Evolutionary conservation across 2,329 filamentous ascomycete species (phyloP), one percentile per base, ranked within the genome.

Genomic region (Magnaporthiopsis rhizophila): DNA sequence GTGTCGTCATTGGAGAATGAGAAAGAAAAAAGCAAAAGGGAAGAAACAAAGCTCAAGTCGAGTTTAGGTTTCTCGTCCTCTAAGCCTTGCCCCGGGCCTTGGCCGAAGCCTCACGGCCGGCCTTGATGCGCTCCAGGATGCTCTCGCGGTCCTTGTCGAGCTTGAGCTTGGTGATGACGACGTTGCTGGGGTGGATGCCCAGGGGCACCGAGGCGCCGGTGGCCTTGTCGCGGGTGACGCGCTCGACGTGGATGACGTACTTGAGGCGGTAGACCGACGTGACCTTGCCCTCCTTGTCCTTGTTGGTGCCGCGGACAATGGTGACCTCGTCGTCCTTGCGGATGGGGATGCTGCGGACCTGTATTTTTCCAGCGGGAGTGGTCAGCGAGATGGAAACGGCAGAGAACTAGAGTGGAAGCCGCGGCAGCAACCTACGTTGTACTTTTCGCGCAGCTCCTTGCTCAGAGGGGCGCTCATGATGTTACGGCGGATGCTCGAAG

Each of bases 91-190:
- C 80, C 82, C 89, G 89, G 82, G 79, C 81, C 84, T 92, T 92
- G 79, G 82, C 82, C 78, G 83, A 83, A 77, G 87, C 84, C 83
- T 94, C 91, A 70, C 90, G 89, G 76, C 91, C 91, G 72, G 83
- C 80, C 82, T 89, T 88, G 83, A 90, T 92, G 81, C 91, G 88
- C 83, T 91, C 90, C 73, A 96, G 85, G 77, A 95, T 95, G 79
- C 82, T 83, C 86, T 95, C 91, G 73, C 91, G 89, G 83, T 96
- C 91, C 89, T 95, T 94, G 86, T 95, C 91, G 76, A 97, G 86
- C 90, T 98, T 97, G 80, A 98, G 87, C 88, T 97, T 97, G 84
- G 89, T 97, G 85, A 99, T 90, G 84, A 97, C 89, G 73, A 97
- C 92, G 83, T 98, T 98, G 83, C 90, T 96, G 76, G 95, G 89